These are phyloP conservation scores for Rutstroemia sp. DNA, from an alignment of 2,329 filamentous ascomycete species.

Conservation along the genomic window DNA sequence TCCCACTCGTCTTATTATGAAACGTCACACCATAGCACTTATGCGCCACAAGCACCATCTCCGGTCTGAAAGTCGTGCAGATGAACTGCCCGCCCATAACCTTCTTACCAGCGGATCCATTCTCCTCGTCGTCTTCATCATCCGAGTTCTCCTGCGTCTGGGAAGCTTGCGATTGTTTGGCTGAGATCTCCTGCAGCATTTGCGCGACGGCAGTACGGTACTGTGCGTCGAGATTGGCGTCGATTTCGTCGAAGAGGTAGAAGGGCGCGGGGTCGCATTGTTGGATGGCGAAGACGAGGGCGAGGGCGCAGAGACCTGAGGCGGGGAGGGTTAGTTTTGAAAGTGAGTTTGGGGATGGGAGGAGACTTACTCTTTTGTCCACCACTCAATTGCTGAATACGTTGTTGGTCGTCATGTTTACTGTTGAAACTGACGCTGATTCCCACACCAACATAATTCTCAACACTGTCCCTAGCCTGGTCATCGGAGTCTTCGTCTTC, in stretches of 20 bases:
- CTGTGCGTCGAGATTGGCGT: conserved; percentile 95
- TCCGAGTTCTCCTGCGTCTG: conserved; percentile 31
- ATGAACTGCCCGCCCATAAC: conserved; percentile 71
- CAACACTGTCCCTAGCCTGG: conserved; percentile 63
- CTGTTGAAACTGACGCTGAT: conserved; percentile 99
- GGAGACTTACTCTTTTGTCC: conserved; percentile 80
- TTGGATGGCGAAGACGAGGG: conserved; percentile 97
- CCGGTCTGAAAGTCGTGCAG: conserved; percentile 95
- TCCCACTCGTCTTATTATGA: conserved; percentile 86
- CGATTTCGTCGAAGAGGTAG: conserved; percentile 98
- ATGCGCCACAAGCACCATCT: conserved; percentile 91
- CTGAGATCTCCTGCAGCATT: conserved; percentile 73
- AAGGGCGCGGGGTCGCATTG: conserved; percentile 95
- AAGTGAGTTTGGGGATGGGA: background rate
- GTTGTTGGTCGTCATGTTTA: conserved; percentile 95
- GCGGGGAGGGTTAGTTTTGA: conserved; percentile 12
- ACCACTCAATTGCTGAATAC: conserved; percentile 93
- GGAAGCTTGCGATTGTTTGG: conserved; percentile 33
- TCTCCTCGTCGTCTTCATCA: conserved; percentile 29
- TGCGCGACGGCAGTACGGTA: conserved; percentile 93
- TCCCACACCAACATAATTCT: conserved; percentile 93
- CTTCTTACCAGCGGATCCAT: background rate
- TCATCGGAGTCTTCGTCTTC: conserved; percentile 65
- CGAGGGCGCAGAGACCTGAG: conserved; percentile 84
- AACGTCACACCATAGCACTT: conserved; percentile 97